Evolutionary conservation across 805 yeast species (phyloP).

Genomic region (Trichomonascus vanleenenianus): DNA sequence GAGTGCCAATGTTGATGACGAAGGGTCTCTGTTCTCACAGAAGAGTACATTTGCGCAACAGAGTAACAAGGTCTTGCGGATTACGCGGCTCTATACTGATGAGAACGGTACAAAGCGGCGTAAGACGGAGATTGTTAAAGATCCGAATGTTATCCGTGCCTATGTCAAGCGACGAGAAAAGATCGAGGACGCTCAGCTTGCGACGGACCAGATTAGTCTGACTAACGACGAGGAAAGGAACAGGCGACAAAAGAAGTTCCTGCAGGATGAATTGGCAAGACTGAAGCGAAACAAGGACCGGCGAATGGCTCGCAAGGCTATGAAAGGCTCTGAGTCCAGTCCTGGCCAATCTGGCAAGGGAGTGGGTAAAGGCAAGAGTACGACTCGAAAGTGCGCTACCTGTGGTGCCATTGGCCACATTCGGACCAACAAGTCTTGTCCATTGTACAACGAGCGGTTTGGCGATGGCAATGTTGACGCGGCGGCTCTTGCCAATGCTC

Average conservation of each 20-base stretch:
- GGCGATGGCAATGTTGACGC: slow-evolving; percentile 2
- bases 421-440: slow-evolving; percentile 86
- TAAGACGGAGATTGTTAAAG: slow-evolving; percentile 66
- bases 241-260: slow-evolving; percentile 57
- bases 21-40: slow-evolving; percentile 26
- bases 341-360: slow-evolving; percentile 43
- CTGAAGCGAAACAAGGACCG: slow-evolving; percentile 70
- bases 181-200: slow-evolving; percentile 47
- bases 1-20: slow-evolving; percentile 32
- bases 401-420: slow-evolving; percentile 97
- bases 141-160: slow-evolving; percentile 80
- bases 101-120: slow-evolving; percentile 81
- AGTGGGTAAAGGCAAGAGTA: slow-evolving; percentile 63
- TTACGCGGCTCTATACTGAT: slow-evolving; percentile 75
- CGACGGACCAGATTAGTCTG: slow-evolving; percentile 60
- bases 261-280: slow-evolving; percentile 78
- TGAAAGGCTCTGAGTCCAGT: slow-evolving; percentile 28
- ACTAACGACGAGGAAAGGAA: slow-evolving; percentile 82
- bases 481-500: not conserved
- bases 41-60: slow-evolving; percentile 19
- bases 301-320: slow-evolving; percentile 48
- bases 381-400: slow-evolving; percentile 80
- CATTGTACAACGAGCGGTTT: slow-evolving; percentile 56
- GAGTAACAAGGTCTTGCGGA: slow-evolving; percentile 41
- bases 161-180: slow-evolving; percentile 66